Conservation (phyloP, 129 eudicot species). For the Lactuca sativa region DNA sequence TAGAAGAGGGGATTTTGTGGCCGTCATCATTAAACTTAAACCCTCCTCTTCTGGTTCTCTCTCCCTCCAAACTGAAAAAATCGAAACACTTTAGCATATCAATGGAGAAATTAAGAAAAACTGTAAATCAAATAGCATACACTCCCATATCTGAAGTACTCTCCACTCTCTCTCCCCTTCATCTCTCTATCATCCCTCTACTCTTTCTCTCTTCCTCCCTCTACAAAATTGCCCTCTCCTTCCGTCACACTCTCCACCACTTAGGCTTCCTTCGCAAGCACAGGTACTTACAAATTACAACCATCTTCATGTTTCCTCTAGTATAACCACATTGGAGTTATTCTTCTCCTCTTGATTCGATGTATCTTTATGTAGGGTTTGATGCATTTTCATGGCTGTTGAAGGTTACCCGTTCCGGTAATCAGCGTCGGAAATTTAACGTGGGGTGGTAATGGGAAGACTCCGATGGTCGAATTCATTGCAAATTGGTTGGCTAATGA, state of each 20-base stretch:
- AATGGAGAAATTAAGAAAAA: constrained; percentile 58
- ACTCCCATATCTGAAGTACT: constrained; percentile 33
- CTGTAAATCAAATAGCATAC: constrained; percentile 61
- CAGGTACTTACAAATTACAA: constrained; percentile 33
- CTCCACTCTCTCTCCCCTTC: constrained; percentile 43
- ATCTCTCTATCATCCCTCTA: constrained; percentile 67
- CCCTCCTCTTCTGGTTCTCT: not conserved
- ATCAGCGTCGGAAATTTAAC: constrained; percentile 92
- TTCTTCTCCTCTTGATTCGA: not conserved
- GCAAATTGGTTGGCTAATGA: constrained; percentile 52
- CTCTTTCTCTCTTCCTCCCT: constrained; percentile 63
- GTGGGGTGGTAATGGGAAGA: constrained; percentile 99
- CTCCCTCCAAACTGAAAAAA: not conserved
- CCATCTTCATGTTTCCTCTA: not conserved
- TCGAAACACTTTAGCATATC: not conserved
- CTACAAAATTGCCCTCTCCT: constrained; percentile 46
- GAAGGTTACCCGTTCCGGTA: constrained; percentile 87
- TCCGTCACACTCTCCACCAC: constrained; percentile 59
- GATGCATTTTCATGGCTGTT: constrained; percentile 21
- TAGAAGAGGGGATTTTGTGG: too few relatives aligned
- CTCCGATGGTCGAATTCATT: constrained; percentile 87
- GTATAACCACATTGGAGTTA: not conserved
- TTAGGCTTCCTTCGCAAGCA: constrained; percentile 38
- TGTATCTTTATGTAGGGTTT: constrained; percentile 12
- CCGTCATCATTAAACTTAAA: too few relatives aligned